A percentile compares a stretch with the other conserved stretches of the same genome.
Evolutionary conservation across 139 green algal genomes (phyloP).

Genomic region (Auxenochlorella pyrenoidosa): DNA sequence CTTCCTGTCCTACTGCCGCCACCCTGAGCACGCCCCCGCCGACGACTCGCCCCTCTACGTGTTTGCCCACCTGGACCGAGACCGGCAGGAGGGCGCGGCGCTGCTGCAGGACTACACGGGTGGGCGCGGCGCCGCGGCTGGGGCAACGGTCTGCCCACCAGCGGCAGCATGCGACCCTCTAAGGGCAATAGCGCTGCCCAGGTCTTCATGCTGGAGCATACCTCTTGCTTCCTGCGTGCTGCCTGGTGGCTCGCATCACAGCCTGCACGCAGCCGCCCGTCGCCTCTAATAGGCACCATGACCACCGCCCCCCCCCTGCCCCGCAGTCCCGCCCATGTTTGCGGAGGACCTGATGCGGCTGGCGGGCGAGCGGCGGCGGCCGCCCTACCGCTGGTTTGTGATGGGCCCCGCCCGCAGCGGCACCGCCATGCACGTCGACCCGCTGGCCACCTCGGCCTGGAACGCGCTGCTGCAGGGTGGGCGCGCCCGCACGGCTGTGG

Average conservation of each 20-base stretch:
- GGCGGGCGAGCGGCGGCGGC: constrained; percentile 79
- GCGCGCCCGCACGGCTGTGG: too few species aligned
- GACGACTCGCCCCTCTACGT: constrained; percentile 81
- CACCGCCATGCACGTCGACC: constrained; percentile 84
- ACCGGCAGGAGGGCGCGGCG: constrained; percentile 37
- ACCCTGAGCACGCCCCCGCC: constrained; percentile 53
- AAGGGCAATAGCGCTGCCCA: too few species aligned
- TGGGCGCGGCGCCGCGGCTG: background rate
- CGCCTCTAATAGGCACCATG: too few species aligned
- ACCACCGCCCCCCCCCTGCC: background rate
- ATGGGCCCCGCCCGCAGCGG: constrained; percentile 75
- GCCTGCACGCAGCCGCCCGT: too few species aligned
- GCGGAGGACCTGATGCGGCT: constrained; percentile 82
- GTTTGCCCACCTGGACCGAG: constrained; percentile 78
- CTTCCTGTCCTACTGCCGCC: constrained; percentile 75
- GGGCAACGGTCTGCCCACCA: too few species aligned
- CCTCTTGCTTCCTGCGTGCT: too few species aligned
- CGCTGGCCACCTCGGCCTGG: constrained; percentile 87
- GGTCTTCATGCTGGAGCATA: too few species aligned
- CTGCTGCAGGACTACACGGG: constrained; percentile 66
- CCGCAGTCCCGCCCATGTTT: constrained; percentile 71
- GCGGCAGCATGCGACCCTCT: too few species aligned
- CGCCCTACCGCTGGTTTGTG: constrained; percentile 89
- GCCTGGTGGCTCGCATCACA: too few species aligned
- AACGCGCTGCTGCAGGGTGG: constrained; percentile 76